These are phyloP conservation scores for Geosmithia putterillii DNA, from an alignment of 2,329 filamentous ascomycete genomes.

Conservation along the genomic window DNA sequence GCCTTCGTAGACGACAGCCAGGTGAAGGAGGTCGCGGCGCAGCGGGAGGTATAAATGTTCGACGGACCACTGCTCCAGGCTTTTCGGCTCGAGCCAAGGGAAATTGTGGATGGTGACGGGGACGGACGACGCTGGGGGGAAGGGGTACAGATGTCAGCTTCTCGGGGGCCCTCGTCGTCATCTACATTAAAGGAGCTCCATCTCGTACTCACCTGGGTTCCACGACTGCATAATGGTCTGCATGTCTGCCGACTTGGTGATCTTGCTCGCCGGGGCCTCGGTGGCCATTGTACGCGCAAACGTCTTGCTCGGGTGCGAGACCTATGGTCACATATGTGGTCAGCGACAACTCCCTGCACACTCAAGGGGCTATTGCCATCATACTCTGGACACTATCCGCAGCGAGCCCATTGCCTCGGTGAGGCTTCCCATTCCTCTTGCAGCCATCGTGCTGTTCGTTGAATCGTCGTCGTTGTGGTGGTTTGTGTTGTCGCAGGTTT, in stretches of 20 bases:
- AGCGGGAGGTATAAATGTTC: conserved; percentile 81
- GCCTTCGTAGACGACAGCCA: conserved; percentile 85
- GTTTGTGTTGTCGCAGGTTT: not conserved
- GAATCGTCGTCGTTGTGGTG: not conserved
- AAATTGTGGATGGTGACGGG: conserved; percentile 83
- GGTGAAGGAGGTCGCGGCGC: conserved; percentile 82
- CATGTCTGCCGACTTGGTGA: conserved; percentile 20
- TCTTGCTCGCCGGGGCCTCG: conserved; percentile 19
- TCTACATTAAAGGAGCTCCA: too few relatives aligned
- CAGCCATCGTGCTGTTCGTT: conserved; percentile 22
- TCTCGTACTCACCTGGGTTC: conserved; percentile 38
- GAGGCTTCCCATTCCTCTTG: conserved; percentile 35
- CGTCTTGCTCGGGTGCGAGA: conserved; percentile 20
- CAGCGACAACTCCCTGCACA: conserved; percentile 2
- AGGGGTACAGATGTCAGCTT: not conserved
- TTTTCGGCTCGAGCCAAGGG: conserved; percentile 72
- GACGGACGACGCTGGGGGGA: conserved; percentile 43
- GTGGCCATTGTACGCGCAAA: conserved; percentile 46
- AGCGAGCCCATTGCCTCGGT: conserved; percentile 39
- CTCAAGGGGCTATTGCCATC: not conserved
- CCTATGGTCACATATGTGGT: conserved; percentile 13
- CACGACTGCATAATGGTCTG: conserved; percentile 26
- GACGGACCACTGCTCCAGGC: conserved; percentile 64
- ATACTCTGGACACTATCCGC: conserved; percentile 29
- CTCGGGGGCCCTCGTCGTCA: not conserved